These are phyloP conservation scores for Gracilaria caudata DNA, from an alignment of 23 red algal species.

Conservation along the genomic window DNA sequence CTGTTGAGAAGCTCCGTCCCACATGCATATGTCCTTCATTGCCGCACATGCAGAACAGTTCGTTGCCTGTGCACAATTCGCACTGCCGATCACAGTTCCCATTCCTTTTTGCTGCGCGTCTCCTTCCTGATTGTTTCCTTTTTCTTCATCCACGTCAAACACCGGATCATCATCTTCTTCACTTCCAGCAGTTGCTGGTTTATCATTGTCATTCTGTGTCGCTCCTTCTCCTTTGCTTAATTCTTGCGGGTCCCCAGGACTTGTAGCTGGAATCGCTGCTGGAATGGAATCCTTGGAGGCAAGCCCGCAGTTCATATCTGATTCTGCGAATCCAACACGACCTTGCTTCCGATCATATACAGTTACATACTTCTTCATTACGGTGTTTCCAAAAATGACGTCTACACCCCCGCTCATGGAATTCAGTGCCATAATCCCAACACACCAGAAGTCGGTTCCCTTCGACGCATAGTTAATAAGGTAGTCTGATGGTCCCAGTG, in stretches of 20 bases:
- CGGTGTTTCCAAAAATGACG: slow-evolving; percentile 87
- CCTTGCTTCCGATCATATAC: slow-evolving; percentile 65
- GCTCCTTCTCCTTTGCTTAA: slow-evolving; percentile 1
- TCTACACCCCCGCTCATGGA: slow-evolving; percentile 80
- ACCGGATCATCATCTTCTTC: slow-evolving; percentile 16
- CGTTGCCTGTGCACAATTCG: slow-evolving; percentile 17
- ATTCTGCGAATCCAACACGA: slow-evolving; percentile 71
- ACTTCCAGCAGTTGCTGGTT: not conserved
- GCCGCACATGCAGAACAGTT: slow-evolving; percentile 47
- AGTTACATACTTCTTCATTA: slow-evolving; percentile 93
- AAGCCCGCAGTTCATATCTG: slow-evolving; percentile 51
- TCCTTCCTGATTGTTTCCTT: not conserved
- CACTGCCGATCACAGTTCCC: not conserved
- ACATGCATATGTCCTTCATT: slow-evolving; percentile 32
- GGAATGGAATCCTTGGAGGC: slow-evolving; percentile 1
- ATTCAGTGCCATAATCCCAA: slow-evolving; percentile 84
- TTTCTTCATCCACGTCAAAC: not conserved
- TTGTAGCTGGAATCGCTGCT: slow-evolving; percentile 23
- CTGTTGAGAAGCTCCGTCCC: slow-evolving; percentile 22
- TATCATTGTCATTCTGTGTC: not conserved
- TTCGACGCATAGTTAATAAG: slow-evolving; percentile 75
- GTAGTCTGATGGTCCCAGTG: slow-evolving; percentile 63
- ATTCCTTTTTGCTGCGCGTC: slow-evolving; percentile 12
- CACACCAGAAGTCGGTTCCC: slow-evolving; percentile 74
- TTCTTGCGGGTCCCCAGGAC: not conserved